Conservation (phyloP, 441 rosid species). For the Eruca vesicaria region DNA sequence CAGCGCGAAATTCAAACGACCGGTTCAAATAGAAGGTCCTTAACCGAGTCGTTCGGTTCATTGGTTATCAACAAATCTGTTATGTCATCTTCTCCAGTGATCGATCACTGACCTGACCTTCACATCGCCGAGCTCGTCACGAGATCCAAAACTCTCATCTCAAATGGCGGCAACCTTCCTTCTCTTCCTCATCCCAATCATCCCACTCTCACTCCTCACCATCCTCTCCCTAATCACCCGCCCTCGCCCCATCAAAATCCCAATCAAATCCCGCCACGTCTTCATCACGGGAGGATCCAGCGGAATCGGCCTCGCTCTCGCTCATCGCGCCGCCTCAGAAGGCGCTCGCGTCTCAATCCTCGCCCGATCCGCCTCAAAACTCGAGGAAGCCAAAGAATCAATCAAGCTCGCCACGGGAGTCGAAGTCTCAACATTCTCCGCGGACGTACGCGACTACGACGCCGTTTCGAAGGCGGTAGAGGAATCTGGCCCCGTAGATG, state of each 20-base stretch:
- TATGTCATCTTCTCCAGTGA: not conserved
- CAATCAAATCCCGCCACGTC: slow-evolving; percentile 74
- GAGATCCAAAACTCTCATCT: slow-evolving; percentile 18
- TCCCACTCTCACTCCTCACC: slow-evolving; percentile 47
- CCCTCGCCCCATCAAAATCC: slow-evolving; percentile 64
- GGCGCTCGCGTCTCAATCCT: slow-evolving; percentile 81
- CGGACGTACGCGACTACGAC: slow-evolving; percentile 75
- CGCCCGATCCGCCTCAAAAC: slow-evolving; percentile 59
- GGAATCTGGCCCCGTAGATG: slow-evolving; percentile 71
- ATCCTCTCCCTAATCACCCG: slow-evolving; percentile 53
- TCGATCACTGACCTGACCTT: not conserved
- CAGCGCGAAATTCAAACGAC: not conserved
- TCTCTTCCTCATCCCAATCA: slow-evolving; percentile 35
- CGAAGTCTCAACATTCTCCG: slow-evolving; percentile 62
- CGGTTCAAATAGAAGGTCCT: not conserved
- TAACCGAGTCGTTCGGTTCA: slow-evolving; percentile 4
- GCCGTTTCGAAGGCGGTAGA: slow-evolving; percentile 54
- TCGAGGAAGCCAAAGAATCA: slow-evolving; percentile 62
- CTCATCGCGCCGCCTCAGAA: slow-evolving; percentile 58
- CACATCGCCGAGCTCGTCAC: slow-evolving; percentile 13
- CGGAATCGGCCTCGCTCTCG: slow-evolving; percentile 82
- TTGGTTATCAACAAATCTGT: not conserved
- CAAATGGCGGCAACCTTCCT: slow-evolving; percentile 30
- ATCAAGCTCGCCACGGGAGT: slow-evolving; percentile 64
- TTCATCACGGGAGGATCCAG: slow-evolving; percentile 94